These are phyloP conservation scores for Macrophomina tecta DNA, from an alignment of 2,329 filamentous ascomycete genomes.

Conservation along the genomic window DNA sequence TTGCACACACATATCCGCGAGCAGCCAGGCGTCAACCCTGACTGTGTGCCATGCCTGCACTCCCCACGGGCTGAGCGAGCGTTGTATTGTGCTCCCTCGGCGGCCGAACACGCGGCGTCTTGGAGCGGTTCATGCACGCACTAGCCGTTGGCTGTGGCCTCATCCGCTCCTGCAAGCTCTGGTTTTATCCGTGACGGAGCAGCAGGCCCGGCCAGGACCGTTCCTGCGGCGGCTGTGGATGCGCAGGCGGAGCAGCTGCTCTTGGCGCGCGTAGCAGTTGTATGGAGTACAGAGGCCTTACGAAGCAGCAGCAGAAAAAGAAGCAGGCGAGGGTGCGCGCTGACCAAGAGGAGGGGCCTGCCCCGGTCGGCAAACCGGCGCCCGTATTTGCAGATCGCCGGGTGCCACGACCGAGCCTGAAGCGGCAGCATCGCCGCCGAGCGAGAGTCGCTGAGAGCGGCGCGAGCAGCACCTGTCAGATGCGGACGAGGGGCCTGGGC, in stretches of 20 bases:
- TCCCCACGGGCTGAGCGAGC: too few species aligned
- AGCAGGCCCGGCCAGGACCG: neutral
- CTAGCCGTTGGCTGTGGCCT: neutral
- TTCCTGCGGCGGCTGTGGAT: neutral
- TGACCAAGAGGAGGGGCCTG: neutral
- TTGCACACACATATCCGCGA: too few species aligned
- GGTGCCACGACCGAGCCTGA: conserved; percentile 5
- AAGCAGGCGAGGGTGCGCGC: neutral
- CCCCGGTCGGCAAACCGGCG: neutral
- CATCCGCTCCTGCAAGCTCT: neutral
- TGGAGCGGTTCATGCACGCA: neutral
- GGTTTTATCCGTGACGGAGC: neutral
- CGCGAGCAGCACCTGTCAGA: neutral
- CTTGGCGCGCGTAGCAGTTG: neutral
- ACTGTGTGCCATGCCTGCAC: neutral
- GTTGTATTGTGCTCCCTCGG: too few species aligned
- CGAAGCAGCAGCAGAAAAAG: neutral
- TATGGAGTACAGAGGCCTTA: neutral
- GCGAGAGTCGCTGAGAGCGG: neutral
- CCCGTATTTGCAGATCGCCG: conserved; percentile 1
- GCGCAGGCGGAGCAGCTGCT: neutral
- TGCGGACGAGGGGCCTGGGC: neutral
- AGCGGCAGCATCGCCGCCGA: conserved; percentile 4
- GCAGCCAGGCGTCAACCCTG: neutral
- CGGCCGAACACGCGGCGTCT: too few species aligned